Evolutionary conservation across 1,139 yeast species (phyloP), one percentile per base, ranked within the genome.

Genomic region (Sugiyamaella sp.): DNA sequence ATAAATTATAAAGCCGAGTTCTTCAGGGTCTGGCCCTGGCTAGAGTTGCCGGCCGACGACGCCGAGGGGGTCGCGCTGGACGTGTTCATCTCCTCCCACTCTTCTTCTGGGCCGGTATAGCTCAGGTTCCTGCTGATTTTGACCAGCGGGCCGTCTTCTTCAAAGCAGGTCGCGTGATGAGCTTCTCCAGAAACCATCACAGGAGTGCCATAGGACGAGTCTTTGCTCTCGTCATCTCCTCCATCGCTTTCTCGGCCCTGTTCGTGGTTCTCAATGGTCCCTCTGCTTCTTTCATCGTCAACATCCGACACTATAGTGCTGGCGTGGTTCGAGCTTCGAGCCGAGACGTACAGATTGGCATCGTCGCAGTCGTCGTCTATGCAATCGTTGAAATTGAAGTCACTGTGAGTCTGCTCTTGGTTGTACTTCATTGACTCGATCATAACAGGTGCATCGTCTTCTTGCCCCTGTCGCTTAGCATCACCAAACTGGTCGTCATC

Each of bases 41-140:
- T 29, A 24, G 38, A 46, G 32, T 14, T 37, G n/a, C n/a, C n/a
- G n/a, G n/a, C n/a, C n/a, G n/a, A n/a, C n/a, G n/a, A n/a, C n/a
- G n/a, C n/a, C n/a, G n/a, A n/a, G n/a, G n/a, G n/a, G 6, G 20
- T 24, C 10, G 39, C 22, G 20, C 19, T 43, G 14, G 44, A 4
- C 20, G 25, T 29, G 20, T 40, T 44, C 59, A 56, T 55, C 17
- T 55, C 57, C 29, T 59, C 61, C 58, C 60, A 57, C 29, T 58
- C 63, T 12, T 55, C 60, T 25, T 58, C 61, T 29, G 37, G 48
- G 16, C 40, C 51, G 17, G 32, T 37, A 14, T 40, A 49, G 43
- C 44, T 53, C 2, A 42, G 29, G 16, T 29, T 49, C 39, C 38
- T 25, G 24, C 35, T 42, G 19, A 32, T 35, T 10, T 46, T 33